phyloP scores from a whole-genome alignment of 2,329 filamentous ascomycete genomes.

The Fusarium secorum region DNA sequence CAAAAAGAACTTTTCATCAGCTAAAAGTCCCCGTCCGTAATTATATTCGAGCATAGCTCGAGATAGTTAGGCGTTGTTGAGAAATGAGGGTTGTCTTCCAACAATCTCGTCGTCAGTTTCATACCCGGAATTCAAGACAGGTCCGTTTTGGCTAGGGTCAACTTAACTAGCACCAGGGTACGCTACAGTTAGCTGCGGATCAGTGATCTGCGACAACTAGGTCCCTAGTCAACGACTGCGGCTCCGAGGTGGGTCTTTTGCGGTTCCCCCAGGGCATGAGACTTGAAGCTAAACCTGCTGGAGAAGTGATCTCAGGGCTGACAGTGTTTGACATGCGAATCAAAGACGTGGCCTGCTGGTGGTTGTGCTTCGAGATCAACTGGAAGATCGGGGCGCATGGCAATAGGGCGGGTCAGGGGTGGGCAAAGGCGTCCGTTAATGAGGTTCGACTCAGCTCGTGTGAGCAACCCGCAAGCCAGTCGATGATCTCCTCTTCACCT shows the following conservation, averaged over 20 bases:
- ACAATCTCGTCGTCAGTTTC: conserved; percentile 18
- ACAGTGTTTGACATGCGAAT: conserved; percentile 24
- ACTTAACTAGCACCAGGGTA: not conserved
- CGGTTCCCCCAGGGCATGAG: conserved; percentile 40
- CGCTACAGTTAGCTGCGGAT: conserved; percentile 36
- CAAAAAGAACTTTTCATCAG: not conserved
- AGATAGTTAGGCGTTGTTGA: not conserved
- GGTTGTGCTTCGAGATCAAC: not conserved
- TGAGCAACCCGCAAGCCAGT: conserved; percentile 22
- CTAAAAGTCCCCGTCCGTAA: too few relatives aligned
- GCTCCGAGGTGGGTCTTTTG: conserved; percentile 42
- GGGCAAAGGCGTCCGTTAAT: not conserved
- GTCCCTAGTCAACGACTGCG: conserved; percentile 33
- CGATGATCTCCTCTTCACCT: conserved; percentile 16
- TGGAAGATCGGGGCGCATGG: conserved; percentile 10
- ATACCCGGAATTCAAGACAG: conserved; percentile 20
- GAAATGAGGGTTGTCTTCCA: conserved; percentile 17
- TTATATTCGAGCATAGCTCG: not conserved
- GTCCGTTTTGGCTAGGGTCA: not conserved
- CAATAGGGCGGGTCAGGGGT: conserved; percentile 22
- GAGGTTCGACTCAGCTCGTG: conserved; percentile 14
- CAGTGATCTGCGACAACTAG: conserved; percentile 37
- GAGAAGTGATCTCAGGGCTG: conserved; percentile 8
- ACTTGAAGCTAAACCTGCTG: conserved; percentile 16
- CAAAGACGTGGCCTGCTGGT: not conserved